Evolutionary conservation across 2,329 filamentous ascomycete genomes (phyloP), one percentile per base, ranked within the genome.

Genomic region (Phaeosphaeriaceae sp.): DNA sequence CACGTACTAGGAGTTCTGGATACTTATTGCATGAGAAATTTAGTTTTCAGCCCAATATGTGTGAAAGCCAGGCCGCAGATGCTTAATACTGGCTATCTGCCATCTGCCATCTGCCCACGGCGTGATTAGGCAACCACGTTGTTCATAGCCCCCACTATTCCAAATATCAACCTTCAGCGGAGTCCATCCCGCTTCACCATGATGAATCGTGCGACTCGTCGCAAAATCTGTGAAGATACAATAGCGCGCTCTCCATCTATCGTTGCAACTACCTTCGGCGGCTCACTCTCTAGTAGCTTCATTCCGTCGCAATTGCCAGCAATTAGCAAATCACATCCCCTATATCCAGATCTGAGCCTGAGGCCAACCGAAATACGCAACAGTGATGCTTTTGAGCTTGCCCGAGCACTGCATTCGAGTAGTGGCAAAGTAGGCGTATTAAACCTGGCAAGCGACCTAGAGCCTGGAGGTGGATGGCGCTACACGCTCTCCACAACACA

Each of bases 381-480:
- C 29, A 61, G 55, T 42, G 60, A 65, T 41, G 28, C 56, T 16
- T 59, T 63, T 39, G 59, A 39, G 4, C 60, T 65, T 20, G 59
- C 62, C 2, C 51, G 52, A 20, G 41, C 29, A 8, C 38, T 60
- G 5, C 9, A 20, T 9, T 36, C 44, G 3, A 41, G 20, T 12
- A 32, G 12, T 9, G 45, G 49, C 33, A 60, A 58, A 37, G 26
- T 57, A 2, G 62, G 60, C 3, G 55, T 65, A 0, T 13, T 64
- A 5, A 65, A 65, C 17, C 44, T 64, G 12, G 60, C 60, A 2
- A 63, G 59, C 36, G 55, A 64, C 17, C 23, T 29, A 32, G 37
- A 60, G 36, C 62, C 58, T 6, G 62, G 57, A 0, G 62, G 60
- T 3, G 62, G 62, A 9, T 65, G 62, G 60, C 59, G 58, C 20